phyloP scores from a whole-genome alignment of 2,329 filamentous ascomycete species.

The Penicillium capsulatum region DNA sequence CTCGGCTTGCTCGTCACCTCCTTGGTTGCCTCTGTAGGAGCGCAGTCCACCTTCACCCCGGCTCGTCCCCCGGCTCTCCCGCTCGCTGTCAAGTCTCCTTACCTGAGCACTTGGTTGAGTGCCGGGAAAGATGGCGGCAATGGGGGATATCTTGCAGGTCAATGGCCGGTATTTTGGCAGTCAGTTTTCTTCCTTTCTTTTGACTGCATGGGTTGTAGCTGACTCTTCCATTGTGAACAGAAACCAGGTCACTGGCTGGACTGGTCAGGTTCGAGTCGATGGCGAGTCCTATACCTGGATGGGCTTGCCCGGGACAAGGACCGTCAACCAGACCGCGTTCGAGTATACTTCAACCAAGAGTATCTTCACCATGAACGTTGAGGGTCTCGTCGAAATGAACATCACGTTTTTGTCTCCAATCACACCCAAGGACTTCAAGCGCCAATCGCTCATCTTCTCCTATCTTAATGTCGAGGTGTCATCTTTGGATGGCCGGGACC shows the following conservation, averaged over 20 bases:
- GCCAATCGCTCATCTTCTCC: constrained; percentile 66
- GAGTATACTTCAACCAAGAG: constrained; percentile 70
- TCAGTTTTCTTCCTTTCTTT: constrained; percentile 48
- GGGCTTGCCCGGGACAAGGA: constrained; percentile 51
- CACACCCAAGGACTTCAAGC: constrained; percentile 60
- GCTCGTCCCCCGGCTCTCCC: constrained; percentile 65
- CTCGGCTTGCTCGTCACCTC: constrained; percentile 25
- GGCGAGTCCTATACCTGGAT: constrained; percentile 63
- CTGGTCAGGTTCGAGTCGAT: constrained; percentile 66
- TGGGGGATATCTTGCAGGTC: constrained; percentile 63
- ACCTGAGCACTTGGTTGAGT: constrained; percentile 66
- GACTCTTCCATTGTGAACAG: constrained; percentile 30
- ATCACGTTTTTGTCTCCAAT: constrained; percentile 69
- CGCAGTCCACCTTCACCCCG: constrained; percentile 57
- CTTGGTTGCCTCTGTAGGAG: constrained; percentile 21
- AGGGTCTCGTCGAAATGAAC: constrained; percentile 58
- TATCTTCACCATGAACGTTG: constrained; percentile 64
- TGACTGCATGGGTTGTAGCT: no score
- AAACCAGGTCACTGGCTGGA: constrained; percentile 59
- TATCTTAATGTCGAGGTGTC: constrained; percentile 63
- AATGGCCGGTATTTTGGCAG: constrained; percentile 68
- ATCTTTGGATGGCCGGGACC: constrained; percentile 58
- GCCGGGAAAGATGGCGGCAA: constrained; percentile 59
- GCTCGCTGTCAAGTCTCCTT: constrained; percentile 69
- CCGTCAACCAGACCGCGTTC: constrained; percentile 57